Evolutionary conservation across 2,329 filamentous ascomycete genomes (phyloP), one percentile per base, ranked within the genome.

Genomic region (Karstenula rhodostoma): DNA sequence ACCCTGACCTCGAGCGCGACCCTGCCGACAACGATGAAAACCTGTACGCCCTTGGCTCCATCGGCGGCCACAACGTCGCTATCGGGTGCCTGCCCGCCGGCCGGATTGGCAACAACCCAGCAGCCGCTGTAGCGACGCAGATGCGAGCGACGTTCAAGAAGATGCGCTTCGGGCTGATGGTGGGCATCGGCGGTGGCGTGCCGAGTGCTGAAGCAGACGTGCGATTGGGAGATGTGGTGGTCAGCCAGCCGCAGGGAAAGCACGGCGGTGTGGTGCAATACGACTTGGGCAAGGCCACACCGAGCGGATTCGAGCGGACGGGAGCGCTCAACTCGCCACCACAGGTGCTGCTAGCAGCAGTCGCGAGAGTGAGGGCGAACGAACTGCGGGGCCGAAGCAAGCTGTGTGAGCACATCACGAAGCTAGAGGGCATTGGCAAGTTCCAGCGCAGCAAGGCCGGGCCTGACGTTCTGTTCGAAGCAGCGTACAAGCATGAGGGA

Each of bases 181-280:
- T 71, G 19, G 63, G 67, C n/a, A 71, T 69, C 43, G 64, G 50
- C 59, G 63, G 67, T n/a, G 67, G 68, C 4, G 64, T 65, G 3
- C 67, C 63, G 23, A 57, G 66, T 51, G 62, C 58, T 43, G 55
- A 3, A 7, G 55, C 53, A 2, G 56, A 66, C 51, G 67, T 71
- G 17, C 58, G 64, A n/a, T 60, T 71, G 15, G 64, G 67, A 27
- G 67, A 70, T 56, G 62, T 71, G 37, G 67, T 69, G 0, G 63
- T 71, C 44, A 66, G 62, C 60, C 58, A 33, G 48, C 66, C 65
- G 4, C 54, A 51, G 40, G 65, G 58, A n/a, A 63, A 64, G 17
- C 52, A 67, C 40, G 59, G 65, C 35, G 66, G 66, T 27, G 66
- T 71, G 12, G 19, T 71, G 33, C 62, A 66, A 51, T 70, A 68